A percentile compares a stretch with the other conserved stretches of the same genome.
These are phyloP conservation scores for Pseudogymnoascus sp. DNA, from an alignment of 2,329 filamentous ascomycete genomes.

Conservation along the genomic window DNA sequence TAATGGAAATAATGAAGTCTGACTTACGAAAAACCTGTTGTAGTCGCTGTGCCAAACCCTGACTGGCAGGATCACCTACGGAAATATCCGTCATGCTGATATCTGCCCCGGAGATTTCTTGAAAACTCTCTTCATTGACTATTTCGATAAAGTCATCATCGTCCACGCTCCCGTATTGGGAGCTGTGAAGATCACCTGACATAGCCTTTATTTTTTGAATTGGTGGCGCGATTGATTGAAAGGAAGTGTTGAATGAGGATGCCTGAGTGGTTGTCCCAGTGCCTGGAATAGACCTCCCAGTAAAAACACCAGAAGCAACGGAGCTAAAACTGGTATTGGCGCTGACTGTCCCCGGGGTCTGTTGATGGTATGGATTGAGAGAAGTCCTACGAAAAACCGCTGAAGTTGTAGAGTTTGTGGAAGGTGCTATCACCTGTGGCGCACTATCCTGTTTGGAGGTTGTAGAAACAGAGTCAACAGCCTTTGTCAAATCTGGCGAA, in stretches of 20 bases:
- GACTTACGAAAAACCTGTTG: conserved; percentile 17
- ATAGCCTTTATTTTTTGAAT: background rate
- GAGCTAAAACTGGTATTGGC: conserved; percentile 19
- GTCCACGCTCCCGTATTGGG: conserved; percentile 19
- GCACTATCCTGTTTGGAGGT: background rate
- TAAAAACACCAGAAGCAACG: conserved; percentile 16
- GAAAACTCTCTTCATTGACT: conserved; percentile 3
- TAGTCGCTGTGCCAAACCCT: conserved; percentile 12
- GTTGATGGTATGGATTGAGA: background rate
- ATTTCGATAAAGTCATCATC: conserved; percentile 15
- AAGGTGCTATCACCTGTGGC: background rate
- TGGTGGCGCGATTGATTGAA: background rate
- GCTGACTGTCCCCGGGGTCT: background rate
- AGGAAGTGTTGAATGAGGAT: conserved; percentile 14
- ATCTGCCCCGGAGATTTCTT: background rate
- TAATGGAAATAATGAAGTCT: background rate
- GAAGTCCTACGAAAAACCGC: background rate
- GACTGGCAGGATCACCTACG: conserved; percentile 9
- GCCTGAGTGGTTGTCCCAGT: background rate
- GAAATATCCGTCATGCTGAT: conserved; percentile 4
- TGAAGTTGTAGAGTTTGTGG: conserved; percentile 7
- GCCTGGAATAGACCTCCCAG: conserved; percentile 2
- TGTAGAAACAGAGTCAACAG: background rate
- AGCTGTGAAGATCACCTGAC: conserved; percentile 13
- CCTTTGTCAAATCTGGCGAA: background rate